Evolutionary conservation across 345 rosid genomes (phyloP).

Genomic region (Viola odorata): DNA sequence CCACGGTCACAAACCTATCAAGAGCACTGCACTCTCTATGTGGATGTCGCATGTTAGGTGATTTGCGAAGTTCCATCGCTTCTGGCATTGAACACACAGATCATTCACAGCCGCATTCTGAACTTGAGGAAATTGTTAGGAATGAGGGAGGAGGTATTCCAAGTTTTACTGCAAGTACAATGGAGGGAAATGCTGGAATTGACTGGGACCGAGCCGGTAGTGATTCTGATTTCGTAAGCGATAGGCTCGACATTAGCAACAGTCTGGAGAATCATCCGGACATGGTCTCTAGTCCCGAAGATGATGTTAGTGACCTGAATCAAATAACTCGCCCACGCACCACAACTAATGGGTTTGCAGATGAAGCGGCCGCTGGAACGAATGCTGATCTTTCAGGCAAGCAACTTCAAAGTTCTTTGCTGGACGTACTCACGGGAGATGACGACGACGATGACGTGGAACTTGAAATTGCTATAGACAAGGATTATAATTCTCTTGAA

Average conservation of each 20-base stretch:
- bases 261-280: conserved; percentile 8
- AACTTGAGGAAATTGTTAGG: conserved; percentile 1
- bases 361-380: neutral
- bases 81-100: conserved; percentile 2
- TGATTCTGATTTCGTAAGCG: conserved; percentile 1
- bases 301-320: neutral
- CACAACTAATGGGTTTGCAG: neutral
- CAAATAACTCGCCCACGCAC: neutral
- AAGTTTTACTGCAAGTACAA: conserved; percentile 2
- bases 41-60: conserved; percentile 19
- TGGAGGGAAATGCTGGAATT: conserved; percentile 5
- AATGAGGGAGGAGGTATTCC: neutral
- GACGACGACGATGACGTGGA: conserved; percentile 19
- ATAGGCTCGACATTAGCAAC: neutral
- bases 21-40: conserved; percentile 46
- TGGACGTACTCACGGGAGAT: conserved; percentile 24
- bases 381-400: conserved; percentile 26
- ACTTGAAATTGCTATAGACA: conserved; percentile 7
- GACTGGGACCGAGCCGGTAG: conserved; percentile 2
- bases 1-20: conserved; percentile 53
- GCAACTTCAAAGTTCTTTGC: conserved; percentile 28
- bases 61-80: conserved; percentile 8
- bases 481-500: conserved; percentile 26
- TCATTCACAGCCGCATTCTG: neutral
- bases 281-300: neutral